Evolutionary conservation across 2,329 filamentous ascomycete species (phyloP).

Genomic region (Beauveria bassiana): DNA sequence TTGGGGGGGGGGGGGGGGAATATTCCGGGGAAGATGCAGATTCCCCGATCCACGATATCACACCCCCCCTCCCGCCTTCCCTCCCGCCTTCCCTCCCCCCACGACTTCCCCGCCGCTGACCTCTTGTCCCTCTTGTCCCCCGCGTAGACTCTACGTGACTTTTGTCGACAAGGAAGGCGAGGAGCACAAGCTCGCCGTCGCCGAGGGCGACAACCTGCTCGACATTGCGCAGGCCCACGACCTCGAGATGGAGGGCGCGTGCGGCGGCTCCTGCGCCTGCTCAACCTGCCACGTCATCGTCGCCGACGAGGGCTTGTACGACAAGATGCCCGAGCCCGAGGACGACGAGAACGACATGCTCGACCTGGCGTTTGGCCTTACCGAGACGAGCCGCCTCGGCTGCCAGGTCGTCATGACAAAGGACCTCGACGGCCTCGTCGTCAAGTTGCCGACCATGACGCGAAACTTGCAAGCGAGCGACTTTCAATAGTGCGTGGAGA

Average conservation of each 20-base stretch:
- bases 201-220: conserved; percentile 83
- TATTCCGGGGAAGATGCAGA: too few relatives aligned
- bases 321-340: conserved; percentile 69
- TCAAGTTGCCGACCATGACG: conserved; percentile 87
- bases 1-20: too few relatives aligned
- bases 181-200: conserved; percentile 68
- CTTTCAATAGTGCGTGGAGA: conserved; percentile 44
- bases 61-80: too few relatives aligned
- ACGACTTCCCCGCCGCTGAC: conserved; percentile 10
- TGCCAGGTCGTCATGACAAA: conserved; percentile 91
- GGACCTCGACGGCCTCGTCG: conserved; percentile 77
- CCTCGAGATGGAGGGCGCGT: conserved; percentile 97
- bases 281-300: conserved; percentile 92
- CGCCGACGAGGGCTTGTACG: conserved; percentile 62
- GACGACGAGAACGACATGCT: conserved; percentile 87
- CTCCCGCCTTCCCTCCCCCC: neutral
- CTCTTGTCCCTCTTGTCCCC: neutral
- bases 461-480: conserved; percentile 93
- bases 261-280: conserved; percentile 88
- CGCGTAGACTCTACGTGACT: conserved; percentile 68
- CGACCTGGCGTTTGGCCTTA: conserved; percentile 82
- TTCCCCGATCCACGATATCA: too few relatives aligned
- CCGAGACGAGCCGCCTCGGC: conserved; percentile 74
- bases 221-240: conserved; percentile 94
- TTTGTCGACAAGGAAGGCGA: conserved; percentile 88